Evolutionary conservation across 495 filamentous ascomycete genomes (phyloP).

Genomic region (Aspergillus sclerotiicarbonarius): DNA sequence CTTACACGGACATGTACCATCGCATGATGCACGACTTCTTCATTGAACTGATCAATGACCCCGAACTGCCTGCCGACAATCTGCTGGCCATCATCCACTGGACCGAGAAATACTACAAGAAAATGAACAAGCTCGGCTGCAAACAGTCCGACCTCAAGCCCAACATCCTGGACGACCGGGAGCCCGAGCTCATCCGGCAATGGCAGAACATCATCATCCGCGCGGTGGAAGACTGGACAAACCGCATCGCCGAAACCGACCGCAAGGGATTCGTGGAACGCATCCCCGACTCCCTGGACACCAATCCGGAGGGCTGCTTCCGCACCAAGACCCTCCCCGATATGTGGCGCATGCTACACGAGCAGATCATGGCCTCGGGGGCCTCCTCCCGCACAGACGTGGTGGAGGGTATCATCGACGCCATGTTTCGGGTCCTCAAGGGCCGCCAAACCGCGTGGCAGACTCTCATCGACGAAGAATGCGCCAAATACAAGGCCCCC

Average conservation of each 20-base stretch:
- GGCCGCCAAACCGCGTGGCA: conserved; percentile 81
- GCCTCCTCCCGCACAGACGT: conserved; percentile 82
- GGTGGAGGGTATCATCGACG: conserved; percentile 87
- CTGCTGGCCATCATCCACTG: conserved; percentile 90
- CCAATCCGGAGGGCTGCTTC: conserved; percentile 81
- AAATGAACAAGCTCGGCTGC: conserved; percentile 89
- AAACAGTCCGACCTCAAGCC: conserved; percentile 67
- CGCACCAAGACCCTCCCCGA: conserved; percentile 85
- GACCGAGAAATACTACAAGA: conserved; percentile 92
- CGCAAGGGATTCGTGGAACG: conserved; percentile 74
- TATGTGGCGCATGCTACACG: conserved; percentile 96
- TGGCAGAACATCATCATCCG: conserved; percentile 93
- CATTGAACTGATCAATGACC: conserved; percentile 74
- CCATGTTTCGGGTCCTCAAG: conserved; percentile 85
- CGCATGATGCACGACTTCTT: conserved; percentile 92
- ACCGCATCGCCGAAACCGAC: conserved; percentile 79
- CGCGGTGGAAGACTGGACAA: conserved; percentile 96
- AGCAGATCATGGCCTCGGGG: conserved; percentile 79
- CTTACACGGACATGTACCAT: conserved; percentile 88
- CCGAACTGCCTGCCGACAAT: conserved; percentile 70
- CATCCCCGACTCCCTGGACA: conserved; percentile 74
- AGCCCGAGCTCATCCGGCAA: conserved; percentile 83
- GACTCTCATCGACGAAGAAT: conserved; percentile 83
- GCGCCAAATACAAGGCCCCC: conserved; percentile 61
- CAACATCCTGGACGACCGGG: conserved; percentile 83